A percentile compares a stretch with the other conserved stretches of the same genome.
These are phyloP conservation scores for Fusarium pseudoanthophilum DNA, from an alignment of 2,329 filamentous ascomycete genomes.

Conservation along the genomic window DNA sequence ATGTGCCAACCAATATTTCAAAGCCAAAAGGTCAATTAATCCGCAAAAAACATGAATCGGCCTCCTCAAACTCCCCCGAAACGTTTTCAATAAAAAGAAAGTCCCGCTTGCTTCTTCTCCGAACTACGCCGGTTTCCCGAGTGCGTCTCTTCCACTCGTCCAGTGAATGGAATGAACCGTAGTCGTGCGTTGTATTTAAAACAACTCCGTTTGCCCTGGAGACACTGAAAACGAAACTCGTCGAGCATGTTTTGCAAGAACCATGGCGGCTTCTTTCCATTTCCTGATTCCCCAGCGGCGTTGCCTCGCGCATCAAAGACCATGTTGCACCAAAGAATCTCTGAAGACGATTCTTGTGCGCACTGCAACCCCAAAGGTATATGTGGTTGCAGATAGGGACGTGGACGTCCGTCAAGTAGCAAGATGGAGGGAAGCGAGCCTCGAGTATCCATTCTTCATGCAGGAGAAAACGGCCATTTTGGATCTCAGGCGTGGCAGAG, in stretches of 20 bases:
- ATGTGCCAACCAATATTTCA: neutral
- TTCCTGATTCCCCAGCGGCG: rapidly evolving
- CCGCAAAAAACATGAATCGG: rapidly evolving
- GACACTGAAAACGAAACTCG: neutral
- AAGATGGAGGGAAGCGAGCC: neutral
- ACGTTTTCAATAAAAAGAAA: rapidly evolving
- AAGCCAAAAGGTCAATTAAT: neutral
- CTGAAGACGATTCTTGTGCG: no score
- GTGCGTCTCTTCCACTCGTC: neutral
- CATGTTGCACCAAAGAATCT: no score
- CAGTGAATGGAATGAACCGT: neutral
- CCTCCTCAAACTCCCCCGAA: neutral
- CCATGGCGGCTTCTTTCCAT: rapidly evolving
- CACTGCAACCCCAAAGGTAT: no score
- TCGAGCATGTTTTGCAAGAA: neutral
- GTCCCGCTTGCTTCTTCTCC: rapidly evolving
- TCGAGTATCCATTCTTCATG: neutral
- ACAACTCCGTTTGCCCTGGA: neutral
- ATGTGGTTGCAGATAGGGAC: neutral
- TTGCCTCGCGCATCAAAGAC: neutral
- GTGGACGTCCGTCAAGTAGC: rapidly evolving
- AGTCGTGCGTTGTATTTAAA: neutral
- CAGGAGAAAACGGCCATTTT: neutral
- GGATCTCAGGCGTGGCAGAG: neutral
- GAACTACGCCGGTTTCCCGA: rapidly evolving